Evolutionary conservation across 1,284 basidiomycete genomes (phyloP), one percentile per base, ranked within the genome.

Genomic region (Boletellus deceptivus): DNA sequence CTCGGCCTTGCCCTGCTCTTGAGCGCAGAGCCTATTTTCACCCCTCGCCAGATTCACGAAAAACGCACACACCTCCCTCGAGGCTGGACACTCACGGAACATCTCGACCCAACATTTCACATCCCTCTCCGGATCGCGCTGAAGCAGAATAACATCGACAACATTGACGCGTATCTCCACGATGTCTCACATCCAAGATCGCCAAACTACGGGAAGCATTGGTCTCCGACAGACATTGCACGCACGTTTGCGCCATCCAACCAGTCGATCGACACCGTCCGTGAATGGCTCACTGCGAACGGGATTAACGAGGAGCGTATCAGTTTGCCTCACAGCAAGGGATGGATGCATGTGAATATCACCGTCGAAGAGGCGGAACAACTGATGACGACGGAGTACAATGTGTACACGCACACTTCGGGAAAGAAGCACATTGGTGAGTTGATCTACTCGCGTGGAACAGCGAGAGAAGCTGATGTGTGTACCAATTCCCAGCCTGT

Each of bases 131-230:
- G 71, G 22, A 71, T 77, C 48, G 75, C 72, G 13, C 62, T 77
- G 44, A 67, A 61, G 14, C 76, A 76, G 55, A 59, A 56, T 18
- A 73, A 76, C 58, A 57, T 77, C 3, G 61, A 69, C 35, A 50
- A 62, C 14, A 56, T 77, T 25, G 69, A 68, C 37, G 58, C 64
- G 5, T 64, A 62, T 51, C 67, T 77, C 38, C 55, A 70, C 40
- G 70, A 70, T 27, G 69, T 78, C 5, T 74, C 75, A 24, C 66
- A 74, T 45, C 77, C 76, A 0, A 60, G 66, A 8, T 78, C 72
- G 1, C 47, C 61, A 2, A 67, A 64, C 57, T 78, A 74, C 49
- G 75, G 76, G 5, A 67, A 71, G 13, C 73, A 78, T 51, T 77
- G 76, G 76, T 53, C 61, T 3, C 55, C 72, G 18, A 65, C 59